A percentile compares a stretch with the other conserved stretches of the same genome.
phyloP scores from a whole-genome alignment of 345 rosid genomes.

The Citrus maxima region DNA sequence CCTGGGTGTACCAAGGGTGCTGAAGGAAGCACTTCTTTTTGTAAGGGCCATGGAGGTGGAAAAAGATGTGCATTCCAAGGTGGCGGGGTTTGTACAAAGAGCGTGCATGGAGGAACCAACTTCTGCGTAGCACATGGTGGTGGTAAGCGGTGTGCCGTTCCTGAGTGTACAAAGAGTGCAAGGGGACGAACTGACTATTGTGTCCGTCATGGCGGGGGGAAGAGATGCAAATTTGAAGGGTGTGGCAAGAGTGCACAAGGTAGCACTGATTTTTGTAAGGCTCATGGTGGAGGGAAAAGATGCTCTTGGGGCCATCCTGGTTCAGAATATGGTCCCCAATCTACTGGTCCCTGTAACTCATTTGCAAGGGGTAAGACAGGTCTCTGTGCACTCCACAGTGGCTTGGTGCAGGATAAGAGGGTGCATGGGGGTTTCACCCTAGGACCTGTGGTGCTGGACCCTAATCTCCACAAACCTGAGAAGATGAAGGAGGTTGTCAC shows the following conservation, averaged over 20 bases:
- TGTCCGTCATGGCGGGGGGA: constrained; percentile 99
- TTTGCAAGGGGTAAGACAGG: constrained; percentile 89
- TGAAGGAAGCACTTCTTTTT: constrained; percentile 94
- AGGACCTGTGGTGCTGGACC: constrained; percentile 54
- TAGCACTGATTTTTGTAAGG: constrained; percentile 93
- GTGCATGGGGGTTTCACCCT: constrained; percentile 77
- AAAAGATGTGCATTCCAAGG: constrained; percentile 89
- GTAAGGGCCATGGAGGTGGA: constrained; percentile 99
- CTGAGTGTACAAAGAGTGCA: constrained; percentile 93
- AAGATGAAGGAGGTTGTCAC: constrained; percentile 46
- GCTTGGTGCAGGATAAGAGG: constrained; percentile 76
- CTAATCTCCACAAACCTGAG: constrained; percentile 39
- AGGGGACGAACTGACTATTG: constrained; percentile 94
- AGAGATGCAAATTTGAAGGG: constrained; percentile 80
- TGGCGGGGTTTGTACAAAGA: constrained; percentile 76
- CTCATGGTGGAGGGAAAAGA: constrained; percentile 96
- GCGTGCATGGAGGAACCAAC: constrained; percentile 98
- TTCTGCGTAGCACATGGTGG: constrained; percentile 99
- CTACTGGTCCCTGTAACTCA: constrained; percentile 69
- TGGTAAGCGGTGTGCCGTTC: constrained; percentile 87
- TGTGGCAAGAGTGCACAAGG: constrained; percentile 99
- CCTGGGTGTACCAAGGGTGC: constrained; percentile 89
- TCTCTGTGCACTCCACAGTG: constrained; percentile 81
- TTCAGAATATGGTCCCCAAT: constrained; percentile 54
- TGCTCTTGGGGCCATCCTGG: constrained; percentile 94